phyloP scores from a whole-genome alignment of 768 basidiomycete genomes.

The Dioszegia hungarica region DNA sequence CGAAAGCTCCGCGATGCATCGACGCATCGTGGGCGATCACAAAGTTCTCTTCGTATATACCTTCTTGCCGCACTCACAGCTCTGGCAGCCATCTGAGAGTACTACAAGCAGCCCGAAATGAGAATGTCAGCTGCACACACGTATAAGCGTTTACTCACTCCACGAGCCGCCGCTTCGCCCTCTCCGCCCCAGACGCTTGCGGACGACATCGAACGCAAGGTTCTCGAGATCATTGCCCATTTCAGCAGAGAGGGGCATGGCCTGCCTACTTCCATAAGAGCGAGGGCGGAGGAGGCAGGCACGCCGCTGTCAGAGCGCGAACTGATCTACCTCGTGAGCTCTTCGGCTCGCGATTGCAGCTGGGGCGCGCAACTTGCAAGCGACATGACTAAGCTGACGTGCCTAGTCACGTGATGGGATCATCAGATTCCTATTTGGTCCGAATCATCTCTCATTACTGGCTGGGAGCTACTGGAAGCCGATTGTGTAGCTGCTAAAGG shows the following conservation, averaged over 20 bases:
- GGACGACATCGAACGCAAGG: background rate
- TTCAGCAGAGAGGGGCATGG: conserved; percentile 25
- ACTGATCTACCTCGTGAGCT: conserved; percentile 44
- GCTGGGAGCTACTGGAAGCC: background rate
- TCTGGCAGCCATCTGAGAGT: too few species aligned
- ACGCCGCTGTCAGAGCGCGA: conserved; percentile 29
- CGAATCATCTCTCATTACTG: background rate
- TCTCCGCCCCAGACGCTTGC: background rate
- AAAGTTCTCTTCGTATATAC: too few species aligned
- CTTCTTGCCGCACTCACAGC: too few species aligned
- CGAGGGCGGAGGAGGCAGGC: conserved; percentile 14
- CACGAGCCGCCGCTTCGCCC: too few species aligned
- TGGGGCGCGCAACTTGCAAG: too few species aligned
- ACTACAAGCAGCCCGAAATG: too few species aligned
- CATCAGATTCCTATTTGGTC: conserved; percentile 33
- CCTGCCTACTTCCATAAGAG: conserved; percentile 9
- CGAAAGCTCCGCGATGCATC: too few species aligned
- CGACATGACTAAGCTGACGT: too few species aligned
- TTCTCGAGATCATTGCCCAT: conserved; percentile 7
- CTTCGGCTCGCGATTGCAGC: too few species aligned
- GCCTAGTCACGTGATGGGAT: conserved; percentile 35
- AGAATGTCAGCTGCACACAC: too few species aligned
- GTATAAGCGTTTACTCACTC: too few species aligned
- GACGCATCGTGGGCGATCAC: too few species aligned
- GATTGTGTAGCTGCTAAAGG: conserved; percentile 32